Conservation (phyloP, 208 protist genomes). For the Trypanosoma avium region DNA sequence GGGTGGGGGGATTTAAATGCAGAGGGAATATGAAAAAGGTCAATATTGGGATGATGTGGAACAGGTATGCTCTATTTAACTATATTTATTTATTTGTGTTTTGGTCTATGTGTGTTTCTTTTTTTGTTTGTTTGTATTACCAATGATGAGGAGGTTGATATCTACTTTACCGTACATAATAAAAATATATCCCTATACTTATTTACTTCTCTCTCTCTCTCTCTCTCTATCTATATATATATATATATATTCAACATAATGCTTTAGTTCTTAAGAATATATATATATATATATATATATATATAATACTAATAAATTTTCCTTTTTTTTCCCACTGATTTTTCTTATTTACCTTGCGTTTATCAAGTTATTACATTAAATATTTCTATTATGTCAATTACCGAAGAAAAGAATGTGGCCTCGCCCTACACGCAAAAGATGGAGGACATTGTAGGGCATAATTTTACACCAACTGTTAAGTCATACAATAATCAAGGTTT, state of each 20-base stretch:
- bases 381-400: slow-evolving; percentile 11
- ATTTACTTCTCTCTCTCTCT: too few species aligned
- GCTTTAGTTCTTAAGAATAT: too few species aligned
- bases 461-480: slow-evolving; percentile 75
- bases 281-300: too few species aligned
- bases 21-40: too few species aligned
- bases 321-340: slow-evolving; percentile 1
- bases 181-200: too few species aligned
- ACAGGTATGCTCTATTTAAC: too few species aligned
- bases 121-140: slow-evolving; percentile 5
- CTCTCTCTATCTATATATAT: too few species aligned
- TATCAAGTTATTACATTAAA: not conserved
- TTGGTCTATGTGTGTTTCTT: not conserved
- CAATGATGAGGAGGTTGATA: not conserved
- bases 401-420: slow-evolving; percentile 20
- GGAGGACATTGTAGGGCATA: slow-evolving; percentile 45
- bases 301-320: slow-evolving; percentile 1
- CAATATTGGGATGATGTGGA: too few species aligned
- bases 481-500: slow-evolving; percentile 90
- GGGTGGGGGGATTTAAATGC: too few species aligned
- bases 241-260: too few species aligned
- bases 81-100: not conserved
- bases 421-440: slow-evolving; percentile 76
- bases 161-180: too few species aligned
- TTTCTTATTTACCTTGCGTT: not conserved